Evolutionary conservation across 2,329 filamentous ascomycete genomes (phyloP).

Genomic region (Macrophomina pseudophaseolina): DNA sequence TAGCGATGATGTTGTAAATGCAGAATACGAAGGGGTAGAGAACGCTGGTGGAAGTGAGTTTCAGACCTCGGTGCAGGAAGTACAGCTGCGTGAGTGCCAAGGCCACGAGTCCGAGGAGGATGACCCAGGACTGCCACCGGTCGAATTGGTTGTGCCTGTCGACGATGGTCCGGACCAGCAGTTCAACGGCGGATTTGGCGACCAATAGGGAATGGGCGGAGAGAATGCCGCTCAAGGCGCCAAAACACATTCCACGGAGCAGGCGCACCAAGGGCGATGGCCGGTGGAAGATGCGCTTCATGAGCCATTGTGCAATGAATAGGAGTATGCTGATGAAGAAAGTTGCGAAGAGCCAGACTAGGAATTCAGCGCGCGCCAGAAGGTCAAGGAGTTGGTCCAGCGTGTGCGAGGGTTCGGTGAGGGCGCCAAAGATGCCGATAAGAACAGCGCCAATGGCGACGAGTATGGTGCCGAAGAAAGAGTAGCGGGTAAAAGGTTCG

Average conservation of each 20-base stretch:
- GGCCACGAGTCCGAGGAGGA: constrained; percentile 78
- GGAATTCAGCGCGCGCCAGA: constrained; percentile 74
- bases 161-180: constrained; percentile 84
- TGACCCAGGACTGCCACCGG: constrained; percentile 92
- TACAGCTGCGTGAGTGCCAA: constrained; percentile 91
- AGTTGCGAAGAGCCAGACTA: constrained; percentile 88
- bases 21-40: constrained; percentile 98
- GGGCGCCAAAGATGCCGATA: constrained; percentile 92
- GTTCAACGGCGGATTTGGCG: constrained; percentile 94
- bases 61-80: constrained; percentile 91
- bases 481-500: constrained; percentile 93
- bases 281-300: constrained; percentile 46
- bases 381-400: constrained; percentile 80
- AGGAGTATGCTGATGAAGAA: constrained; percentile 73
- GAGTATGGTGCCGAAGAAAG: constrained; percentile 85
- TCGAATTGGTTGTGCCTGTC: constrained; percentile 92
- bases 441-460: constrained; percentile 87
- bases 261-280: constrained; percentile 71
- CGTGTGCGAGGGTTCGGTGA: constrained; percentile 89
- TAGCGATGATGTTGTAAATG: constrained; percentile 98
- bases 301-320: constrained; percentile 54
- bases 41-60: constrained; percentile 92
- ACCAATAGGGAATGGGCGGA: constrained; percentile 93
- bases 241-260: constrained; percentile 82
- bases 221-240: constrained; percentile 84